Evolutionary conservation across 1,284 basidiomycete species (phyloP), one percentile per base, ranked within the genome.

Genomic region (Quambalaria eucalypti): DNA sequence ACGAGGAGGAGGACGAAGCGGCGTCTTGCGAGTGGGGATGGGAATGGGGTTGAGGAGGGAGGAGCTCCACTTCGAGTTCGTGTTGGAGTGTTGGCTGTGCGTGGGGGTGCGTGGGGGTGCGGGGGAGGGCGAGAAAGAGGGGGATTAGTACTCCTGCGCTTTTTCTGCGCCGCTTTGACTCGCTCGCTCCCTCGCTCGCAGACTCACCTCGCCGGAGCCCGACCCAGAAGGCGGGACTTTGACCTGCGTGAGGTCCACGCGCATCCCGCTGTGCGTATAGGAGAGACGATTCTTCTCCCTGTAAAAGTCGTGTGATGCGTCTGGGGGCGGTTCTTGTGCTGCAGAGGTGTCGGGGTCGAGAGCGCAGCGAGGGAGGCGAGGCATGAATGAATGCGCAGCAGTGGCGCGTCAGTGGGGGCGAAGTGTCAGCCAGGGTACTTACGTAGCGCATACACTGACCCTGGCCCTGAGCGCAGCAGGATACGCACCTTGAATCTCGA

Each of bases 241-340:
- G 16, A 46, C 42, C 25, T 46, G 42, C 42, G 42, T 46, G 21
- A 46, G 42, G 21, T 46, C 42, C 16, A 46, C 25, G 7, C 42
- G 19, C 42, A 46, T 46, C 21, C 42, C 42, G 12, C 21, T 12
- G 19, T 46, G 42, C 7, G 42, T 46, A 26, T 46, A 46, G 42
- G 42, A 46, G 21, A 46, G 42, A 19, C 42, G 42, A 46, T 46
- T 46, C 42, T 46, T 46, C 19, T 46, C 42, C 21, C 42, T 21
- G 25, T 46, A 46, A 21, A 46, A 46, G 21, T 46, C 42, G 42
- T 21, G n/a, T 12, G 42, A 23, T 26, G 16, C 21, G 7, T 19
- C 19, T 26, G 42, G 25, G 42, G 21, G 14, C 12, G 42, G 42
- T 21, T 46, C 42, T 2, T 14, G n/a, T 12, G 42, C 42, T 39